phyloP scores from a whole-genome alignment of 306 rosid species.

The Bauhinia variegata region DNA sequence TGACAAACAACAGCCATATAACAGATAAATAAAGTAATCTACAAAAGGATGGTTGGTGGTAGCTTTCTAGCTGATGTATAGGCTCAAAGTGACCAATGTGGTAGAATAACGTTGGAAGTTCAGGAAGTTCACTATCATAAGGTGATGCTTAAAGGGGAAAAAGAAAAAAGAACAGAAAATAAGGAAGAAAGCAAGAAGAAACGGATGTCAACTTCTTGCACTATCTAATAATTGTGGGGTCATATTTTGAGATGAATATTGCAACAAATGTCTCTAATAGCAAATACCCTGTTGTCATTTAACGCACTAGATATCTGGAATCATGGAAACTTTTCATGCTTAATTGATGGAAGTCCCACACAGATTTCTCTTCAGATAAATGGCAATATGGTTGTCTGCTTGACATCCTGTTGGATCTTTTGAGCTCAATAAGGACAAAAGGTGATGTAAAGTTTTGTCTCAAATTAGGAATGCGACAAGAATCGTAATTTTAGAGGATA shows the following conservation, averaged over 20 bases:
- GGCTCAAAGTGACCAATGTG: slow-evolving; percentile 28
- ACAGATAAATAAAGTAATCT: slow-evolving; percentile 7
- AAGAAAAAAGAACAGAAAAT: too few species aligned
- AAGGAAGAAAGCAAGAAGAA: too few species aligned
- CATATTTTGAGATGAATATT: slow-evolving; percentile 15
- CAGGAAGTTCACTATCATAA: neutral
- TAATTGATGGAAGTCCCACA: slow-evolving; percentile 3
- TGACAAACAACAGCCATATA: slow-evolving; percentile 10
- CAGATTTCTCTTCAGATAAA: neutral
- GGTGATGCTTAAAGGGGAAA: neutral
- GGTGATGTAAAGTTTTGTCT: neutral
- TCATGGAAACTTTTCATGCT: neutral
- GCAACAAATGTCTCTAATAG: slow-evolving; percentile 6
- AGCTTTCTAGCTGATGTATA: slow-evolving; percentile 7
- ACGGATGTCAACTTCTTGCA: neutral
- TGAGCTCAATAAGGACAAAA: slow-evolving; percentile 16
- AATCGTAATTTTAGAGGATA: slow-evolving; percentile 6
- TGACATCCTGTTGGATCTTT: slow-evolving; percentile 6
- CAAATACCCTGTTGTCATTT: slow-evolving; percentile 11
- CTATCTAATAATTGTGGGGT: neutral
- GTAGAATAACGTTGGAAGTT: neutral
- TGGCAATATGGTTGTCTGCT: slow-evolving; percentile 12
- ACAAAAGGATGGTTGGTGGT: neutral
- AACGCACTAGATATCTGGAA: slow-evolving; percentile 10
- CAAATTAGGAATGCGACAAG: neutral